Conservation (phyloP, 768 basidiomycete species). For the Pisolithus microcarpus region DNA sequence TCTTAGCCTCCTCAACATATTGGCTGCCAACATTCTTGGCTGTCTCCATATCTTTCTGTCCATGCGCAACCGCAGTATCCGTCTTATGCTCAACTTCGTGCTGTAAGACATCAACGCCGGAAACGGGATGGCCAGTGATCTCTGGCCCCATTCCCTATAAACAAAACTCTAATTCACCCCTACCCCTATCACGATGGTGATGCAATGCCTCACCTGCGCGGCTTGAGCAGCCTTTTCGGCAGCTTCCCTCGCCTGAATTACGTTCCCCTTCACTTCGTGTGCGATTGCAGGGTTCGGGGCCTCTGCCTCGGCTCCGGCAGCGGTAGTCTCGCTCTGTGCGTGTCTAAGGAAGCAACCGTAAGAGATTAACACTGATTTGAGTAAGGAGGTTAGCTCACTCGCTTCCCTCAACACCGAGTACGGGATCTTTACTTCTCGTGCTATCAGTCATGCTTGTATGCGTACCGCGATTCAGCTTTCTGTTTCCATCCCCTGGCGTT, state of each 20-base stretch:
- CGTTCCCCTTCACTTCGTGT: constrained; percentile 41
- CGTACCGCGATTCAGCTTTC: no score
- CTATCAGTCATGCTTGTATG: constrained; percentile 6
- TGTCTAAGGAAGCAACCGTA: constrained; percentile 13
- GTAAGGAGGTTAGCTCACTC: constrained; percentile 22
- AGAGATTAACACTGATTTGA: background rate
- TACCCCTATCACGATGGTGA: background rate
- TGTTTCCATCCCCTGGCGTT: background rate
- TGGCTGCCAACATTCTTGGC: constrained; percentile 38
- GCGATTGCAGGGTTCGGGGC: constrained; percentile 38
- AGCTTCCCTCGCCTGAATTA: constrained; percentile 35
- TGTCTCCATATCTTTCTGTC: constrained; percentile 42
- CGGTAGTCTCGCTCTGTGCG: constrained; percentile 45
- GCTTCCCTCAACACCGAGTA: constrained; percentile 35
- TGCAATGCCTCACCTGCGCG: constrained; percentile 39
- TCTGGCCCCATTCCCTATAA: constrained; percentile 26
- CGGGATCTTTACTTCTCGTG: constrained; percentile 2
- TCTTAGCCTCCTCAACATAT: constrained; percentile 52
- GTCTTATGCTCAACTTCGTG: constrained; percentile 35
- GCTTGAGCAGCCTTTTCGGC: constrained; percentile 46
- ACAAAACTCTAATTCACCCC: background rate
- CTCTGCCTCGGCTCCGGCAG: constrained; percentile 43
- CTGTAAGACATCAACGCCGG: constrained; percentile 33
- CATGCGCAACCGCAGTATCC: constrained; percentile 49
- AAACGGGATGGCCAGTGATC: constrained; percentile 28